Percentiles rank a stretch among this genome's conserved stretches.
Conservation (phyloP, 352 stramenopile species). For the Phytophthora foliorum region DNA sequence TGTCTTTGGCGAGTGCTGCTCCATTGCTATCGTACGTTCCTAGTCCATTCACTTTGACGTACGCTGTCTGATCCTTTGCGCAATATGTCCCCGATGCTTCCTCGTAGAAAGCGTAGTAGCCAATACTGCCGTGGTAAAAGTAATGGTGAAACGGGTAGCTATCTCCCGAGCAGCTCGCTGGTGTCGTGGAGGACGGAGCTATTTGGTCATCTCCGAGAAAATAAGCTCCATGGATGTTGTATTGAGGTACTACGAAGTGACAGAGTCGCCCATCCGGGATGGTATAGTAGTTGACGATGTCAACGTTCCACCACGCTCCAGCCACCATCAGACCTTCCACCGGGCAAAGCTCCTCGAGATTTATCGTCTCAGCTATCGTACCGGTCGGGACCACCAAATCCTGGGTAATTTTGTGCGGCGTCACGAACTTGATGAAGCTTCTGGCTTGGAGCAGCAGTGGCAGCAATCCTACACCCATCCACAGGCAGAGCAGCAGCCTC, state of each 20-base stretch:
- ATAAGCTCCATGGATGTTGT: slow-evolving; percentile 23
- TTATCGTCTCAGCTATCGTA: not conserved
- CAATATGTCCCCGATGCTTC: slow-evolving; percentile 17
- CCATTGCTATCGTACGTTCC: slow-evolving; percentile 20
- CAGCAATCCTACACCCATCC: not conserved
- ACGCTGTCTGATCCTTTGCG: slow-evolving; percentile 8
- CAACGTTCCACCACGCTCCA: slow-evolving; percentile 17
- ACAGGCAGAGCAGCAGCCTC: not conserved
- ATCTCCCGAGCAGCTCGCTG: slow-evolving; percentile 8
- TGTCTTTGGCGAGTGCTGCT: slow-evolving; percentile 3
- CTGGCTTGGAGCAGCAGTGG: not conserved
- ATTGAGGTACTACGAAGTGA: slow-evolving; percentile 23
- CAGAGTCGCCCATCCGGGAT: not conserved
- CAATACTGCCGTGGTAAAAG: slow-evolving; percentile 28
- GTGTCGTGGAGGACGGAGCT: slow-evolving; percentile 1
- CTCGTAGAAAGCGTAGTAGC: slow-evolving; percentile 26
- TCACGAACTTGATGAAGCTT: not conserved
- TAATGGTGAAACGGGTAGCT: slow-evolving; percentile 16
- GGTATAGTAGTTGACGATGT: slow-evolving; percentile 4
- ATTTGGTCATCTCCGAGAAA: not conserved
- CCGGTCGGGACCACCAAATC: not conserved
- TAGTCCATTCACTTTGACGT: slow-evolving; percentile 8
- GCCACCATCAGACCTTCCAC: slow-evolving; percentile 11
- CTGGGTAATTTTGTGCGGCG: not conserved
- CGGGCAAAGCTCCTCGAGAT: slow-evolving; percentile 1